Conservation (phyloP, 2,329 filamentous ascomycete genomes). For the Aspergillus pseudoviridinutans region DNA sequence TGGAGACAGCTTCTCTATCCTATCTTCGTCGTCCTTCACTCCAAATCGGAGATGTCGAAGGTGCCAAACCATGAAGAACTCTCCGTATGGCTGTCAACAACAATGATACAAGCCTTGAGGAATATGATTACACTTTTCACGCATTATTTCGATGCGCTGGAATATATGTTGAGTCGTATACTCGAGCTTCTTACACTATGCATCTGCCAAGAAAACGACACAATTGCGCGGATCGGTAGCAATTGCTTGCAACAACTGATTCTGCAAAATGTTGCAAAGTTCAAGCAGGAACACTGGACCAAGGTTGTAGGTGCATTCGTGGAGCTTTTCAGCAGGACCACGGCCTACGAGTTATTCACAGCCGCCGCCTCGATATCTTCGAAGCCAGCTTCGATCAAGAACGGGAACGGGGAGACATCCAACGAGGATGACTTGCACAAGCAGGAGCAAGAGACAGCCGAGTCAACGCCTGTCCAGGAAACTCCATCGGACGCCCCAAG, state of each 20-base stretch:
- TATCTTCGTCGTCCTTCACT: constrained; percentile 97
- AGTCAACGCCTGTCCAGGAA: constrained; percentile 18
- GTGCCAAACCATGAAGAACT: constrained; percentile 93
- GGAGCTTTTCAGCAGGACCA: constrained; percentile 89
- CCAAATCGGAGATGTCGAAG: constrained; percentile 93
- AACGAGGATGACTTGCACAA: constrained; percentile 22
- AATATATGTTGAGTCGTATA: constrained; percentile 98
- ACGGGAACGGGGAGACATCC: constrained; percentile 27
- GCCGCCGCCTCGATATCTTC: constrained; percentile 57
- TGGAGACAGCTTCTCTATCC: constrained; percentile 96
- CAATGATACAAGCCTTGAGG: constrained; percentile 95
- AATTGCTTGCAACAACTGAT: constrained; percentile 97
- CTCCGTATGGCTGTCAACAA: constrained; percentile 97
- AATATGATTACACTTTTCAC: constrained; percentile 99
- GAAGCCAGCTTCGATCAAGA: constrained; percentile 22
- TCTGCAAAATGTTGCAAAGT: constrained; percentile 91
- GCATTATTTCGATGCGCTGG: constrained; percentile 92
- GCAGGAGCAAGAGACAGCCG: constrained; percentile 15
- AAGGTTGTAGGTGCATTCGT: constrained; percentile 96
- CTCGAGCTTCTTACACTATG: constrained; percentile 89
- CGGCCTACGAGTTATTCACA: constrained; percentile 91
- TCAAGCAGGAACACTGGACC: constrained; percentile 80
- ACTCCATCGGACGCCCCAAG: constrained; percentile 22
- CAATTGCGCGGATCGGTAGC: constrained; percentile 93
- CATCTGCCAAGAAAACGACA: constrained; percentile 99